Base-by-base conservation (phyloP, 108 stramenopile genomes). In the Skeletonema grethae region DNA sequence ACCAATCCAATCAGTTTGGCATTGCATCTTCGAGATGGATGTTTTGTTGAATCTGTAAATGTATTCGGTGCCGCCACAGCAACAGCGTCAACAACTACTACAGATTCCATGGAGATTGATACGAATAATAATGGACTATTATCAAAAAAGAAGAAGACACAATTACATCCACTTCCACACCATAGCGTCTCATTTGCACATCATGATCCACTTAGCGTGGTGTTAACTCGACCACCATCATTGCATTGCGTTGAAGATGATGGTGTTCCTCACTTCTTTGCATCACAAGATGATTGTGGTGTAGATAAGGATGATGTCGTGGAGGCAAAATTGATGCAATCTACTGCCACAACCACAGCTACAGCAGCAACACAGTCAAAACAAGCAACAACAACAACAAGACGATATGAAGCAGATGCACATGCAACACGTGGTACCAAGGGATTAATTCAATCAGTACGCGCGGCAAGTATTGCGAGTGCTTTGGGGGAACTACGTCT, bases 381-480 rank as follows among this genome's bases (percentile, higher is more conserved):
- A 18, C 12, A 28, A 28, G 1, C 25, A 28, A 28, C 25, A 28
- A 28, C 18, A 65, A 31, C 74, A 46, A 36, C 29, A 43, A 43
- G 66, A 10, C 74, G 84, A 24, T 87, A 81, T 70, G 83, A 91
- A 59, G 94, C 94, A 20, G 94, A 95, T 86, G 72, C 88, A 7
- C 94, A 95, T 39, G 85, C 64, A 10, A 70, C 84, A 5, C 79
- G 94, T 9, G 88, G 90, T 32, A 88, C 88, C 0, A 72, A 63
- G 20, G 94, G 94, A 3, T 89, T 95, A 91, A 86, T 85, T 13
- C 80, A 73, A 18, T 82, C 76, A 0, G 61, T 95, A 32, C 85
- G 94, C 2, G 89, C 87, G 9, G 94, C 94, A 15, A 88, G 90
- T 61, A 85, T 91, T 61, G 88, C 88, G 22, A 88, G 88, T 73